Percentiles rank a stretch among this genome's conserved stretches.
Evolutionary conservation across 2,329 filamentous ascomycete genomes (phyloP).

Genomic region (Neurospora sp.): DNA sequence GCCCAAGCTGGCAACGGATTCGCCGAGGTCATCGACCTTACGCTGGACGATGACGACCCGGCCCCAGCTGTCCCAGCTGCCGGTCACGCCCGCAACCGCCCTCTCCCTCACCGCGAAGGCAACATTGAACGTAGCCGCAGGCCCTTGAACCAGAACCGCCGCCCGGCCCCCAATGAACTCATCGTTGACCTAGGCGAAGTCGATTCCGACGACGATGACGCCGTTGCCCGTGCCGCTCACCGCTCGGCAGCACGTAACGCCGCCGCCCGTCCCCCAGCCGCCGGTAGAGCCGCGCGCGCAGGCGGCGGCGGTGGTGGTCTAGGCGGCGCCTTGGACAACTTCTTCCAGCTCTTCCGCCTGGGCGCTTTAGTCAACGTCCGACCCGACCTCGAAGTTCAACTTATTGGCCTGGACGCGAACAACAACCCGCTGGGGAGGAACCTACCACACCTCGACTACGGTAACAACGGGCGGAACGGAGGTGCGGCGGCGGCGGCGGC

Average conservation of each 20-base stretch:
- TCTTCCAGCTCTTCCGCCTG: not conserved
- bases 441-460: conserved; percentile 24
- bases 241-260: not conserved
- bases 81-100: not conserved
- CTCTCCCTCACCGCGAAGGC: not conserved
- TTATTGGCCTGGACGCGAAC: conserved; percentile 12
- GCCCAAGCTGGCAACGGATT: conserved; percentile 35
- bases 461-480: conserved; percentile 22
- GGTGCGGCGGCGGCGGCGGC: conserved; percentile 32
- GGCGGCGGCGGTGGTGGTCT: not conserved
- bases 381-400: conserved; percentile 21
- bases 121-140: not conserved
- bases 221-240: not conserved
- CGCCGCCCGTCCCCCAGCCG: not conserved
- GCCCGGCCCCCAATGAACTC: not conserved
- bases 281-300: not conserved
- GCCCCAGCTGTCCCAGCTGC: not conserved
- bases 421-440: conserved; percentile 21
- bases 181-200: not conserved
- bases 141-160: not conserved
- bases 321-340: not conserved
- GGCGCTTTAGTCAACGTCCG: not conserved
- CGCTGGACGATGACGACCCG: conserved; percentile 27
- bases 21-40: conserved; percentile 43
- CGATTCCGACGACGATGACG: not conserved